Evolutionary conservation across 768 basidiomycete species (phyloP), one percentile per base, ranked within the genome.

Genomic region (Tylopilus cervinicoccineus): DNA sequence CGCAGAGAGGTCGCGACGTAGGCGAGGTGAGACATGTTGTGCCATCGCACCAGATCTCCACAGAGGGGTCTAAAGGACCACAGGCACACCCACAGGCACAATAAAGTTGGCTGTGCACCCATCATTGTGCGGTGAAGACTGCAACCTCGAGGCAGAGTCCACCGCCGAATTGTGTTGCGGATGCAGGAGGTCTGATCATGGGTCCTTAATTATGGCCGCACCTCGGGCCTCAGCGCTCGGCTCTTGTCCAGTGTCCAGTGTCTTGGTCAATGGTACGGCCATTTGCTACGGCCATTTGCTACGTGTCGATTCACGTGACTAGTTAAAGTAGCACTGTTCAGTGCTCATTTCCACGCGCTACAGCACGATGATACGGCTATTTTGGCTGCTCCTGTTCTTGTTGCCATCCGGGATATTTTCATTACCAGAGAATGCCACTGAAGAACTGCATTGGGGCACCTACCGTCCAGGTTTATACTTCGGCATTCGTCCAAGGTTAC

Each of bases 391-490:
- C 22, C 45, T 70, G 29, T 45, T 60, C 32, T 47, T 53, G n/a
- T 29, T 64, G 1, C 54, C 66, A 23, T 38, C 39, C 17, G n/a
- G 23, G 23, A 48, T 42, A 43, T 51, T 45, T 33, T 60, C 66
- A 16, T 28, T 50, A 27, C 46, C 60, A 26, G 50, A 52, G 17
- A 74, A 77, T 51, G 55, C 38, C 38, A 66, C 76, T 5, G 69
- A 69, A 22, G 68, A 75, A 2, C 61, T 83, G 7, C 54, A 79
- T 34, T 85, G 84, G 84, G 91, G 92, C 1, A 74, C 87, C 0
- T 96, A 93, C 68, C 74, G 94, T 34, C 91, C 94, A 0, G 90
- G 92, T 60, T 77, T 96, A n/a, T 98, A 98, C 71, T 95, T 96
- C 68, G 94, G 94, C 17, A 74, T 96, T 38, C 73, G 90, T 41